Base-by-base conservation (phyloP, 73 alveolate genomes). In the Uronychia setigera region DNA sequence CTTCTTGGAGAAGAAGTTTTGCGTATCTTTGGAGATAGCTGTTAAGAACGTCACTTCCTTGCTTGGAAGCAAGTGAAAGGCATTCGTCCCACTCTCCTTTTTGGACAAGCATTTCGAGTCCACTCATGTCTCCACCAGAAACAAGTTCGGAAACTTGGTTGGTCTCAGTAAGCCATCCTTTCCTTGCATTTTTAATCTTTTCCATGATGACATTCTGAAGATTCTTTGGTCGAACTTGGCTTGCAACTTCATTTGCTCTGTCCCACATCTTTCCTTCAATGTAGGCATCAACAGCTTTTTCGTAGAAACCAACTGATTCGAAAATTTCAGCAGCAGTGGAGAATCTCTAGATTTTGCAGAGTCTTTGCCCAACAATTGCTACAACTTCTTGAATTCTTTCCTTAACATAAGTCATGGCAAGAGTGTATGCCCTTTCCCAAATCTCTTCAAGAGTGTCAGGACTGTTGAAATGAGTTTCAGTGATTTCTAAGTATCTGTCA, bases 301-400 rank as follows among this genome's bases (percentile, higher is more conserved):
- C 98, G 93, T 92, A 97, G 93, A 93, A 96, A 13, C 99, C 99
- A 78, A 96, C 97, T 80, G 94, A 90, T 83, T 97, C 99, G 89
- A 91, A 96, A 81, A 98, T 90, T 86, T 97, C 98, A 1, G 99
- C 99, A 57, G 99, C 99, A 27, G 98, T 83, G 32, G 91, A 97
- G 81, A 91, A 93, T 87, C 94, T 97, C 76, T 92, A 87, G 29
- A 98, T 93, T 67, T 93, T 95, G 31, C 87, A 79, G 60, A 98
- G 94, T 95, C 99, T 96, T 33, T 93, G 85, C 1, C 99, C 98
- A 33, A 96, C 99, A 79, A 97, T 93, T 77, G 89, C 87, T 0
- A 98, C 98, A 29, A 98, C 98, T 84, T 97, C 99, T 60, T 96
- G 98, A 29, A 96, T 94, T 83, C 99, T 97, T 29, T 90, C 98